These are phyloP conservation scores for Venustampulla echinocandica DNA, from an alignment of 495 filamentous ascomycete genomes.

Conservation along the genomic window DNA sequence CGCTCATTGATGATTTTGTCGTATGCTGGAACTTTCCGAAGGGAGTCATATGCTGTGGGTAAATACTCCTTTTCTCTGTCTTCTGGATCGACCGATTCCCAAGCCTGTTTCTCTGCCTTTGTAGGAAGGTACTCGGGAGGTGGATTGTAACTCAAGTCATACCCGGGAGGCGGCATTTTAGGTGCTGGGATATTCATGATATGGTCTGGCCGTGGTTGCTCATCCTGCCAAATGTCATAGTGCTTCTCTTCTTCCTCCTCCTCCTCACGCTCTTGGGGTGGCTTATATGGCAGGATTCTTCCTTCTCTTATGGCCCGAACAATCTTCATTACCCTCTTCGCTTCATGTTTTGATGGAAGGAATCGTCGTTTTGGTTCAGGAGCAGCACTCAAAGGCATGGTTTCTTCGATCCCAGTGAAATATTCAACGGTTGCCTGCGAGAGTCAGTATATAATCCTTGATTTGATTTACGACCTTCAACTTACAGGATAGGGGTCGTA, in stretches of 20 bases:
- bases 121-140: slow-evolving; percentile 89
- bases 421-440: slow-evolving; percentile 74
- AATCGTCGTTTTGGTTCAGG: slow-evolving; percentile 95
- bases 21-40: slow-evolving; percentile 91
- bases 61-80: slow-evolving; percentile 86
- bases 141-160: slow-evolving; percentile 94
- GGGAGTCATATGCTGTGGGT: slow-evolving; percentile 67
- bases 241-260: slow-evolving; percentile 54
- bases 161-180: slow-evolving; percentile 86
- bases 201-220: slow-evolving; percentile 73
- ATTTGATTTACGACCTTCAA: neutral
- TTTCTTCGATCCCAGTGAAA: slow-evolving; percentile 81
- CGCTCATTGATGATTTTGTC: slow-evolving; percentile 85
- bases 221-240: slow-evolving; percentile 94
- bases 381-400: slow-evolving; percentile 88
- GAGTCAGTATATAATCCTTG: slow-evolving; percentile 11
- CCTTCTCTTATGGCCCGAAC: slow-evolving; percentile 93
- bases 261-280: slow-evolving; percentile 55
- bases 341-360: slow-evolving; percentile 95
- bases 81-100: slow-evolving; percentile 82
- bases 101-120: slow-evolving; percentile 72
- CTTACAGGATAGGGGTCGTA: slow-evolving; percentile 79
- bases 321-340: slow-evolving; percentile 95
- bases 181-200: slow-evolving; percentile 95
- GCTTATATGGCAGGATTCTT: slow-evolving; percentile 83